phyloP scores from a whole-genome alignment of 2,329 filamentous ascomycete species.

The Colletotrichum sp. region DNA sequence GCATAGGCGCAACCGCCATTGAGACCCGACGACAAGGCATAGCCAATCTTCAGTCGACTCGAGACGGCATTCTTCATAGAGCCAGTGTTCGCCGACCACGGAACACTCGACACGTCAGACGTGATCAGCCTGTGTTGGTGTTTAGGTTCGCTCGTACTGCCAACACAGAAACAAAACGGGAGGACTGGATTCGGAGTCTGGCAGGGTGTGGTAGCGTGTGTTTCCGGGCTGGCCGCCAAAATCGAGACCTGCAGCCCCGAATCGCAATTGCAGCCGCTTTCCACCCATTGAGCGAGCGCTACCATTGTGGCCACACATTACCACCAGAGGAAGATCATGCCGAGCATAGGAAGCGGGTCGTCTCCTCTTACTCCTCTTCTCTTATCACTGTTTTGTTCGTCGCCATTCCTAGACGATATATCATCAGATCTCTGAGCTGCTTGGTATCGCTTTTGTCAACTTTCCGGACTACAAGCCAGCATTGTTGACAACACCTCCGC shows the following conservation, averaged over 20 bases:
- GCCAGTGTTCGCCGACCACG: not conserved
- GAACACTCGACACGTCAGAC: conserved; percentile 15
- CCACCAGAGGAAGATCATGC: not conserved
- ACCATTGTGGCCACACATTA: not conserved
- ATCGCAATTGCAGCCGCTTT: conserved; percentile 19
- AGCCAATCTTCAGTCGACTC: not conserved
- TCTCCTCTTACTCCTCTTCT: not conserved
- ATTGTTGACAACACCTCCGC: not conserved
- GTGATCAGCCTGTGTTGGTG: not conserved
- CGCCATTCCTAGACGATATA: not conserved
- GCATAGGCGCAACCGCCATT: not conserved
- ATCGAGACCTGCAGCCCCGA: conserved; percentile 22
- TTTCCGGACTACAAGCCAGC: not conserved
- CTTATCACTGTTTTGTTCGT: not conserved
- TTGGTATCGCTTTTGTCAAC: not conserved
- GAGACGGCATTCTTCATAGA: not conserved
- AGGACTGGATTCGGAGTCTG: not conserved
- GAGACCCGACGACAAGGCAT: not conserved
- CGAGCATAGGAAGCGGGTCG: not conserved
- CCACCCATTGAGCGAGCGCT: conserved; percentile 2
- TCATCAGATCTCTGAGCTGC: not conserved
- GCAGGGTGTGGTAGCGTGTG: conserved; percentile 14
- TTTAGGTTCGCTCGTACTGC: conserved; percentile 8
- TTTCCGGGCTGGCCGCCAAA: conserved; percentile 5
- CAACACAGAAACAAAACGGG: not conserved